Evolutionary conservation across 2,329 filamentous ascomycete species (phyloP).

Genomic region (Calonectria hongkongensis): DNA sequence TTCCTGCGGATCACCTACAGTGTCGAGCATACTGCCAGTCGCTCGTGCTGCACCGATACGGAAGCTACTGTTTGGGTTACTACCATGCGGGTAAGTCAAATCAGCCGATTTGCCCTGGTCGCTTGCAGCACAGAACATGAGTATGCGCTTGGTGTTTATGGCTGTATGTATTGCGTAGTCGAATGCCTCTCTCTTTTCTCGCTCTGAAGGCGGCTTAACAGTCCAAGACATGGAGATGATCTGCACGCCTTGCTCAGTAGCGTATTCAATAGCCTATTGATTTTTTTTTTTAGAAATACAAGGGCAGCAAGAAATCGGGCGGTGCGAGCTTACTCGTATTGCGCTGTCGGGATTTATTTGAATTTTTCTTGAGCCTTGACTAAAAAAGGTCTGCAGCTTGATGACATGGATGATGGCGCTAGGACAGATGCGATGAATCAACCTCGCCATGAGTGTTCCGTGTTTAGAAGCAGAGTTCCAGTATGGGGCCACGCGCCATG

Average conservation of each 20-base stretch:
- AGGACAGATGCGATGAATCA: conserved; percentile 32
- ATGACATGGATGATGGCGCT: conserved; percentile 36
- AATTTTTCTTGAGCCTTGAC: conserved; percentile 2
- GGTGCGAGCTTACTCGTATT: background rate
- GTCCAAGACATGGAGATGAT: conserved; percentile 39
- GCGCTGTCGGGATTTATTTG: conserved; percentile 34
- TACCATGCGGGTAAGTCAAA: conserved; percentile 31
- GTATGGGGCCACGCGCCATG: conserved; percentile 30
- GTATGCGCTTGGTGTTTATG: conserved; percentile 21
- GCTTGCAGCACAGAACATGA: conserved; percentile 35
- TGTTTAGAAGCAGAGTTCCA: conserved; percentile 32
- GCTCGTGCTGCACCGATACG: conserved; percentile 39
- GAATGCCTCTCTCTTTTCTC: conserved; percentile 17
- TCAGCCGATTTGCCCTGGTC: conserved; percentile 36
- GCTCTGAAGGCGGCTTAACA: conserved; percentile 28
- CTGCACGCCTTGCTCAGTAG: conserved; percentile 9
- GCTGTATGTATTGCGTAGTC: conserved; percentile 28
- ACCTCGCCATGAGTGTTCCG: conserved; percentile 33
- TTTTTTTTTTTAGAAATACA: background rate
- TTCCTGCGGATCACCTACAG: conserved; percentile 31
- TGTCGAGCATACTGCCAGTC: conserved; percentile 33
- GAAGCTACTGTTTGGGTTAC: conserved; percentile 33
- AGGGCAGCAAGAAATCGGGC: no score
- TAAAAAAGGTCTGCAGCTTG: conserved; percentile 21
- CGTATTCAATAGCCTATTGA: conserved; percentile 31